These are phyloP conservation scores for Penicillium sp. DNA, from an alignment of 2,329 filamentous ascomycete genomes.

Conservation along the genomic window DNA sequence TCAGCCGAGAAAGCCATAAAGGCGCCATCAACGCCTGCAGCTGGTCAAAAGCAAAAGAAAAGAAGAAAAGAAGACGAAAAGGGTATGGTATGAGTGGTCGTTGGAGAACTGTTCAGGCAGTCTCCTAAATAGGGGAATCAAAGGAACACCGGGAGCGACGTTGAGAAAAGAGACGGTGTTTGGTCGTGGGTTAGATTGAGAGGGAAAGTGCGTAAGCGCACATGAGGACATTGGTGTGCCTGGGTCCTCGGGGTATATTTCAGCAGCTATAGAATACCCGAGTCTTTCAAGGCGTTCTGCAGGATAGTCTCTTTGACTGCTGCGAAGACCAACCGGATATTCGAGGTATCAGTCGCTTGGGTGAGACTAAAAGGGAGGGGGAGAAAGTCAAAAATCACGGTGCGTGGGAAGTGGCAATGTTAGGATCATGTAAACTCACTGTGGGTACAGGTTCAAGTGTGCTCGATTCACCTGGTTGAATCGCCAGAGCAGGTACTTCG, in stretches of 20 bases:
- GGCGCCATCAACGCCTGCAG: constrained; percentile 20
- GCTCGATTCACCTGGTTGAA: constrained; percentile 98
- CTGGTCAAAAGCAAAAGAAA: constrained; percentile 14
- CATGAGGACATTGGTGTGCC: background rate
- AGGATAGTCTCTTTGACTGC: constrained; percentile 98
- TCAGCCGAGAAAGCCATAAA: constrained; percentile 10
- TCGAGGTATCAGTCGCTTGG: constrained; percentile 96
- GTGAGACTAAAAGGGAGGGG: constrained; percentile 60
- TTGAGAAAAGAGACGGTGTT: constrained; percentile 2
- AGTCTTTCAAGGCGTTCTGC: constrained; percentile 96
- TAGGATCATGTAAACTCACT: constrained; percentile 54
- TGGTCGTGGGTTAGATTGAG: background rate
- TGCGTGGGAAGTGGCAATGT: background rate
- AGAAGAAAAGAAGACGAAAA: constrained; percentile 2
- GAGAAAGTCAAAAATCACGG: constrained; percentile 20
- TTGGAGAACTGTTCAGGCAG: constrained; percentile 3
- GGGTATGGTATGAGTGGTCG: constrained; percentile 12
- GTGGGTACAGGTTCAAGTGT: constrained; percentile 91
- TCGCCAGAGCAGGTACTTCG: constrained; percentile 94
- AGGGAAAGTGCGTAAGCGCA: background rate
- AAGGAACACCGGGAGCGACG: constrained; percentile 2
- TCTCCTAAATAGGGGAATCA: background rate
- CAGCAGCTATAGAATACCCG: constrained; percentile 65
- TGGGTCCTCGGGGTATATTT: constrained; percentile 1
- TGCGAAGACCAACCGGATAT: constrained; percentile 93